Base-by-base conservation (phyloP, 306 rosid species). In the Quercus bicolor region DNA sequence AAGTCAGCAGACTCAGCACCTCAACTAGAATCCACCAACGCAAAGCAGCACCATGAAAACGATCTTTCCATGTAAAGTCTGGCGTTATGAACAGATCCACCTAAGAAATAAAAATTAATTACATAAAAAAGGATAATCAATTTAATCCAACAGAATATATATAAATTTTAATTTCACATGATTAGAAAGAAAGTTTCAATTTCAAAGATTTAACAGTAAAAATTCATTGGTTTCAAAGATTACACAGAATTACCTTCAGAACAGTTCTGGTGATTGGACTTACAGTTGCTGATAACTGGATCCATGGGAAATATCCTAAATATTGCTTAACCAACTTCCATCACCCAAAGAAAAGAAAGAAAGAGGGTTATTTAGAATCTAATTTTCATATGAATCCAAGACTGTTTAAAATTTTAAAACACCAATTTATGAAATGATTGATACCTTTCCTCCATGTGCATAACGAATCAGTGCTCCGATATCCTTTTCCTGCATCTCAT, bases 1-100 rank as follows among this genome's bases (percentile, higher is more conserved):
- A 18, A 51, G 48, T 84, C 80, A 68, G 81, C 83, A 94, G 15
- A 56, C 37, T 84, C 78, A 68, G 81, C 83, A 94, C 98, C 98
- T 94, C 97, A 73, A 94, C 98, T 59, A 94, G 89, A 89, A 94
- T 90, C 98, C 97, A 92, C 98, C 98, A 94, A 53, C 97, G 97
- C 72, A 75, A 92, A 48, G 89, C 89, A 79, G 88, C 84, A 75
- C 97, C 97, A 83, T 94, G 98, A 85, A 87, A 89, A 82, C 93
- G 97, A 84, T 94, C 98, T 87, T 92, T 94, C 98, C 98, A 94
- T 75, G 75, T 74, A 73, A 94, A 92, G 68, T 59, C 90, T 37
- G 95, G 93, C 18, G 75, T 87, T 71, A 94, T 88, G 84, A 79
- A 87, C 81, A 94, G 84, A 84, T 88, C 97, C 83, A 94, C 82